Evolutionary conservation across 2,329 filamentous ascomycete genomes (phyloP).

Genomic region (Aspergillus quadrilineatus): DNA sequence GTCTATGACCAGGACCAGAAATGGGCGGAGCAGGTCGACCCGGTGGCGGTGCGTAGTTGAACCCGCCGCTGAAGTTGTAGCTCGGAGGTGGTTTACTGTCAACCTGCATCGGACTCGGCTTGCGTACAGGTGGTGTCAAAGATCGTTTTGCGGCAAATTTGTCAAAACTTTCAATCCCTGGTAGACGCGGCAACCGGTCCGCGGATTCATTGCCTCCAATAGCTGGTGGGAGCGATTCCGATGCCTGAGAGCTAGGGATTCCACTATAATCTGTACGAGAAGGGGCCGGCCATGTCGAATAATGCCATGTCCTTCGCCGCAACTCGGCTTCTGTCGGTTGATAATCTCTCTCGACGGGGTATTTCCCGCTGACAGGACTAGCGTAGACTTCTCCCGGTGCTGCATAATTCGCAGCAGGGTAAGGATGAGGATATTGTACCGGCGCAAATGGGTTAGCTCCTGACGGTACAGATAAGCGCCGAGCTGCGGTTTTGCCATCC

Average conservation of each 20-base stretch:
- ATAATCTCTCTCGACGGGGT: constrained; percentile 39
- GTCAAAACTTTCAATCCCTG: constrained; percentile 90
- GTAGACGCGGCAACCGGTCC: constrained; percentile 67
- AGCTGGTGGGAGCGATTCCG: constrained; percentile 60
- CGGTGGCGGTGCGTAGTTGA: constrained; percentile 34
- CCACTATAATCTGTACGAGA: constrained; percentile 58
- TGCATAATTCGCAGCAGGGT: constrained; percentile 55
- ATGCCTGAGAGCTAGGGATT: constrained; percentile 73
- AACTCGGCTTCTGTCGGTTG: constrained; percentile 67
- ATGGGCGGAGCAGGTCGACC: constrained; percentile 42
- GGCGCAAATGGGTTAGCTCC: constrained; percentile 71
- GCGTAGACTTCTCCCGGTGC: constrained; percentile 62
- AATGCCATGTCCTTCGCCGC: constrained; percentile 88
- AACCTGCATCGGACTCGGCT: constrained; percentile 74
- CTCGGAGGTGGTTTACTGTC: constrained; percentile 51
- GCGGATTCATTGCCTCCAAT: constrained; percentile 53
- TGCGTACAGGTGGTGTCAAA: constrained; percentile 62
- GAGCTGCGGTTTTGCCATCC: constrained; percentile 64
- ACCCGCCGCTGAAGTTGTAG: constrained; percentile 34
- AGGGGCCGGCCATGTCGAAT: constrained; percentile 64
- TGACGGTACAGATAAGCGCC: constrained; percentile 80
- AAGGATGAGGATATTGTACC: constrained; percentile 61
- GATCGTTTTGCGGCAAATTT: constrained; percentile 61
- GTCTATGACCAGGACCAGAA: constrained; percentile 46
- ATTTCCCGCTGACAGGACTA: constrained; percentile 67